Base-by-base conservation (phyloP, 2,329 filamentous ascomycete genomes). In the Dryadomyces quercivorus region DNA sequence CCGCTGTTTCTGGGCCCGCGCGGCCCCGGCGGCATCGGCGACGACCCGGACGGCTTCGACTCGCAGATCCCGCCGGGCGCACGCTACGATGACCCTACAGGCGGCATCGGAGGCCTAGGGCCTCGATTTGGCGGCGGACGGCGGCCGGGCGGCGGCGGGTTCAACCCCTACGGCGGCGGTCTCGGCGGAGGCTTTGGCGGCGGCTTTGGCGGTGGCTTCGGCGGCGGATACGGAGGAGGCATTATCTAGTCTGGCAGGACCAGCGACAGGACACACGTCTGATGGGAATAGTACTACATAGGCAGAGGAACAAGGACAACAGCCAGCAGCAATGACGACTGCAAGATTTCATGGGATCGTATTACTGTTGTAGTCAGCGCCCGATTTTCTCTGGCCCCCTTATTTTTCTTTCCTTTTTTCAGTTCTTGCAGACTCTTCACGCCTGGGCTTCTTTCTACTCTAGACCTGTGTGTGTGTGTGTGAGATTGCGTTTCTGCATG, bases 1-100 rank as follows among this genome's bases (percentile, higher is more conserved):
- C 89, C 88, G 7, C 69, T 96, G 50, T 95, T 95, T 65, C 77
- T 77, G 6, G 85, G 84, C 0, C 69, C 67, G 10, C 72, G 72
- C 7, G 75, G 73, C 1, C 20, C 9, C 2, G 16, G 45, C 9
- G 69, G 72, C 10, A 68, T 69, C 1, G 72, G 66, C 7, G 68
- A 74, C 2, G 68, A 69, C 40, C 73, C 69, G 2, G 69, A 69
- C 42, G 73, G 69, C 0, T 85, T 78, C 63, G 79, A 91, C 64
- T 82, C 85, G 1, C 85, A 84, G 65, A 84, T 81, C 31, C 93
- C 93, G 5, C 90, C 89, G 2, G 93, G 93, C 1, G 85, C 90
- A n/a, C 76, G 93, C 59, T 97, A 89, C 72, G 93, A 98, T 72
- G 93, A 97, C 72, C 92, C 92, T 2, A 70, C 91, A 21, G 87